Percentiles rank a stretch among this genome's conserved stretches.
phyloP scores from a whole-genome alignment of 495 filamentous ascomycete species.

The Penicillium tannophilum region DNA sequence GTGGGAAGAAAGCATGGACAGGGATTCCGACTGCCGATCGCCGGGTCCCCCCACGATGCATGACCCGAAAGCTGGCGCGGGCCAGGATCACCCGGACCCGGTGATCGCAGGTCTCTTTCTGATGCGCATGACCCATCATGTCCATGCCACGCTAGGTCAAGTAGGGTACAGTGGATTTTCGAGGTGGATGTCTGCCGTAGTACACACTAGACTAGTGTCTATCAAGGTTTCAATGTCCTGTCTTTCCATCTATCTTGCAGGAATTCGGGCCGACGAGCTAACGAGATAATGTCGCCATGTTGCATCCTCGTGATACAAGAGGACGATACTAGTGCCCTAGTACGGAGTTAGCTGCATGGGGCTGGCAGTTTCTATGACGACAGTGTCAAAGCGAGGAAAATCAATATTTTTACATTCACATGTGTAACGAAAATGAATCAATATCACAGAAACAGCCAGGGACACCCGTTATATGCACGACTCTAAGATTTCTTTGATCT shows the following conservation, averaged over 20 bases:
- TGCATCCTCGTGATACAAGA: constrained; percentile 24
- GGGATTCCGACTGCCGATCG: constrained; percentile 5
- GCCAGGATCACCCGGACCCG: constrained; percentile 21
- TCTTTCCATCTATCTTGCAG: not conserved
- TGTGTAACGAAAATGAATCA: not conserved
- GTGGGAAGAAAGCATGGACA: not conserved
- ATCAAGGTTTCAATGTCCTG: not conserved
- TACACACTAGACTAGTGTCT: not conserved
- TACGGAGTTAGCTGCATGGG: constrained; percentile 6
- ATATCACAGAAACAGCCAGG: not conserved
- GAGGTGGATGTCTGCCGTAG: not conserved
- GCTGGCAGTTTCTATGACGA: constrained; percentile 6
- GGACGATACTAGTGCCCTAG: constrained; percentile 6
- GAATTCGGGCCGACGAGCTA: constrained; percentile 1
- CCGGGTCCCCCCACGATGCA: constrained; percentile 16
- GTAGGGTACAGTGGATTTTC: not conserved
- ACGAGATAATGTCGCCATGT: constrained; percentile 10
- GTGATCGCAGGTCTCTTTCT: constrained; percentile 15
- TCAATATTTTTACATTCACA: not conserved
- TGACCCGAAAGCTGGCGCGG: constrained; percentile 16
- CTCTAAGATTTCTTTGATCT: not conserved
- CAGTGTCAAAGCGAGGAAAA: not conserved
- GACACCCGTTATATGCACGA: not conserved
- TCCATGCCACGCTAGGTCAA: constrained; percentile 10
- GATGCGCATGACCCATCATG: constrained; percentile 26